Evolutionary conservation across 2,329 filamentous ascomycete genomes (phyloP).

Genomic region (Venturia pyrina): DNA sequence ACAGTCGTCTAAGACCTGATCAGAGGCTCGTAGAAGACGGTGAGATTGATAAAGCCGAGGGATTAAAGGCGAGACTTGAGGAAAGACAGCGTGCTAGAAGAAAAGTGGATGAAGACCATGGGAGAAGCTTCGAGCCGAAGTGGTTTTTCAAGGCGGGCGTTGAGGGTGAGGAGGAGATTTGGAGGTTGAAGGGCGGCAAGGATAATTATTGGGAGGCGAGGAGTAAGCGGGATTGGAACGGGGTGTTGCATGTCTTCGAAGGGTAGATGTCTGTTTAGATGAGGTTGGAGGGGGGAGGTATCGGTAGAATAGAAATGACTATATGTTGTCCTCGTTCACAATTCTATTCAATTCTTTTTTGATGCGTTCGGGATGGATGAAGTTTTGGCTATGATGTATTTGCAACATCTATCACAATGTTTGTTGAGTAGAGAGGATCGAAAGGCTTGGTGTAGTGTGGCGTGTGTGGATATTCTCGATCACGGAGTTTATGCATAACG

Average conservation of each 20-base stretch:
- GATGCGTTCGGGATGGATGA: not conserved
- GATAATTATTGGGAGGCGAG: conserved; percentile 93
- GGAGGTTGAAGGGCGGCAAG: conserved; percentile 62
- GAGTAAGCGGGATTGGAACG: conserved; percentile 54
- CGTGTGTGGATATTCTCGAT: too few relatives aligned
- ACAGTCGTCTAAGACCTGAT: conserved; percentile 75
- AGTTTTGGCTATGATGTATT: too few relatives aligned
- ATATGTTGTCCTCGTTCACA: not conserved
- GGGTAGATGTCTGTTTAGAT: not conserved
- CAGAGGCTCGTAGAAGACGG: conserved; percentile 78
- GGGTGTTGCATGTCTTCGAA: conserved; percentile 38
- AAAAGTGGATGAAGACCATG: conserved; percentile 63
- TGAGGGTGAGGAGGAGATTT: conserved; percentile 34
- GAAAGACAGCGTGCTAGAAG: conserved; percentile 72
- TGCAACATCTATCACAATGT: too few relatives aligned
- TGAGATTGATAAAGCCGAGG: conserved; percentile 73
- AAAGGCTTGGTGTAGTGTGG: too few relatives aligned
- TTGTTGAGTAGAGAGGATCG: too few relatives aligned
- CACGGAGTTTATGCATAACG: too few relatives aligned
- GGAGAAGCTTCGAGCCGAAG: conserved; percentile 60
- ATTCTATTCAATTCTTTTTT: not conserved
- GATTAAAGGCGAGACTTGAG: conserved; percentile 71
- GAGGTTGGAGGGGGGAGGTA: not conserved
- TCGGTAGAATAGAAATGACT: not conserved
- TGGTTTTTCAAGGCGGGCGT: conserved; percentile 68